Percentiles rank a stretch among this genome's conserved stretches.
Conservation (phyloP, 2,329 filamentous ascomycete species). For the Fusarium marasasianum region DNA sequence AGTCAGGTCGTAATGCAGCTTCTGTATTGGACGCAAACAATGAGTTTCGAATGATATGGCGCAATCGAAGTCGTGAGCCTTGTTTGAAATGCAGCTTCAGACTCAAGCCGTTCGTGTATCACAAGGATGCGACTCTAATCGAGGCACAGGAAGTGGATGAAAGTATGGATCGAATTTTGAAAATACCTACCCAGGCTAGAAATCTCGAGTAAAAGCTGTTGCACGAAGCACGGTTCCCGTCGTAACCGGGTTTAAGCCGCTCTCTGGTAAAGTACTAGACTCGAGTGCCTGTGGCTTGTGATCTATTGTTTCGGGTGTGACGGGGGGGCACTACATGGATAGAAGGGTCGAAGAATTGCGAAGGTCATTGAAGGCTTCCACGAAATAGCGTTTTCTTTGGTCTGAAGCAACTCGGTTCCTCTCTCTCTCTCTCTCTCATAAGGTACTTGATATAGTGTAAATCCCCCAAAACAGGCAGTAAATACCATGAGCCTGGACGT, state of each 20-base stretch:
- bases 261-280: neutral
- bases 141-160: conserved; percentile 40
- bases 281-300: conserved; percentile 25
- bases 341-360: conserved; percentile 1
- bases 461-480: neutral
- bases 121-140: conserved; percentile 33
- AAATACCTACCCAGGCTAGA: conserved; percentile 9
- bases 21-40: neutral
- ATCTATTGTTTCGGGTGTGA: conserved; percentile 37
- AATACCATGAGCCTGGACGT: neutral
- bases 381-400: neutral
- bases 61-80: conserved; percentile 13
- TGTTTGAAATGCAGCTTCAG: conserved; percentile 4
- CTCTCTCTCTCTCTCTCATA: neutral
- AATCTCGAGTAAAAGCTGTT: conserved; percentile 16
- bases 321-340: conserved; percentile 19
- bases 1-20: neutral
- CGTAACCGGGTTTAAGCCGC: conserved; percentile 30
- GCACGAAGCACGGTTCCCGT: conserved; percentile 24
- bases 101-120: conserved; percentile 10
- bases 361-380: neutral
- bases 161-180: conserved; percentile 36
- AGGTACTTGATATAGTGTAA: neutral
- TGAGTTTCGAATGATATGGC: neutral
- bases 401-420: neutral